Evolutionary conservation across 202 grass and related monocot genomes (phyloP).

Genomic region (Schoenoplectus triqueter): DNA sequence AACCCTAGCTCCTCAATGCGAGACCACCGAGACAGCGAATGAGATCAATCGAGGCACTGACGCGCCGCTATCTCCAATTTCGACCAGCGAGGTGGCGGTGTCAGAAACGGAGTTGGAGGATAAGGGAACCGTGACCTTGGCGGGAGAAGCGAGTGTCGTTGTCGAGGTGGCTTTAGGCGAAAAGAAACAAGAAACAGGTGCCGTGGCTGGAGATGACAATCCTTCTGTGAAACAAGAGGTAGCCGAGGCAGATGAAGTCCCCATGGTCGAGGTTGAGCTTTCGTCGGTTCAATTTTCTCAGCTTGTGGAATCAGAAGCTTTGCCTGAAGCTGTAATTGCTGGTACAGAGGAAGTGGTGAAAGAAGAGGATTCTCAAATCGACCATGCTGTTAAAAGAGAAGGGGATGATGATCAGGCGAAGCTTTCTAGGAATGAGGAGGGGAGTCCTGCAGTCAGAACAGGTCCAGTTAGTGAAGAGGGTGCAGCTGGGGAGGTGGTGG

Average conservation of each 20-base stretch:
- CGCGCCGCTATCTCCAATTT: background rate
- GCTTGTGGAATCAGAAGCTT: background rate
- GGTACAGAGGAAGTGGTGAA: slow-evolving; percentile 11
- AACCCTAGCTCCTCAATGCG: slow-evolving; percentile 37
- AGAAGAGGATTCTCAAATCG: slow-evolving; percentile 27
- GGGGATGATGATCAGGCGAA: background rate
- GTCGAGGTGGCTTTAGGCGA: slow-evolving; percentile 20
- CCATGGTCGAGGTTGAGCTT: background rate
- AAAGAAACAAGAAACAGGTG: slow-evolving; percentile 34
- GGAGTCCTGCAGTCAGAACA: background rate
- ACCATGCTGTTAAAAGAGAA: no score
- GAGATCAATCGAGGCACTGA: slow-evolving; percentile 10
- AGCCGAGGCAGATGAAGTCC: slow-evolving; percentile 18
- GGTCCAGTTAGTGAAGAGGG: background rate
- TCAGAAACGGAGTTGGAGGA: slow-evolving; percentile 24
- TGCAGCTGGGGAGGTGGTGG: slow-evolving; percentile 15
- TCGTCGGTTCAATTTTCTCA: background rate
- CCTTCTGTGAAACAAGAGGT: slow-evolving; percentile 32
- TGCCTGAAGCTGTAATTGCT: slow-evolving; percentile 28
- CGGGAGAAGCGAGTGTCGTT: slow-evolving; percentile 4
- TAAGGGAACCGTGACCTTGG: slow-evolving; percentile 20
- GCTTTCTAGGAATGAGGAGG: background rate
- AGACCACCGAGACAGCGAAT: background rate
- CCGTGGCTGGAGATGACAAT: slow-evolving; percentile 13
- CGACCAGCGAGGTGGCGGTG: slow-evolving; percentile 9